Evolutionary conservation across 2,329 filamentous ascomycete species (phyloP), one percentile per base, ranked within the genome.

Genomic region (Cladosporium cucumerinum): DNA sequence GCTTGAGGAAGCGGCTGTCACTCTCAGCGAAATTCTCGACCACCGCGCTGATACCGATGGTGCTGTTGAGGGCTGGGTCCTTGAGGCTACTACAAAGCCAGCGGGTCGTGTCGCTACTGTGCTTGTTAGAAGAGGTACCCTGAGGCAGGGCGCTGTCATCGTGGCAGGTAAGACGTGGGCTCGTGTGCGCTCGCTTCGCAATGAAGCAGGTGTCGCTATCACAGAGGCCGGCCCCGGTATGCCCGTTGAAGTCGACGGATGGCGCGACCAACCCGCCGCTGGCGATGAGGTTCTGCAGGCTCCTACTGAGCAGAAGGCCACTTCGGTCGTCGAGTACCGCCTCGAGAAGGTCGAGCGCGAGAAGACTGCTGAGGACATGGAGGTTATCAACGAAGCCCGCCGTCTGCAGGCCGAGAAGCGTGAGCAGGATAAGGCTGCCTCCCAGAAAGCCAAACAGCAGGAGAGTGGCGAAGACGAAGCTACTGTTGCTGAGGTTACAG

Each of bases 161-260:
- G 92, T 96, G 11, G 95, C 95, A 1, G 96, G 95, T 26, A 88
- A 86, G 49, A 92, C 93, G 0, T 97, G 92, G 89, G 89, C 93
- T 54, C 89, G 89, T 69, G 88, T 99, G n/a, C 88, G 93, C 32
- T 86, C 86, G 36, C 82, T 99, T 25, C 87, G 88, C 28, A 96
- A 97, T 74, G 94, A 98, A 80, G 89, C 89, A 5, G 94, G 95
- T 23, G 79, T 84, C 1, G 82, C 88, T 14, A 80, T 98, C 18
- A 71, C 81, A 0, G 88, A 92, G 76, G 93, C 92, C 16, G 87
- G 88, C 0, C 96, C 95, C 0, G 95, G 95, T 39, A 95, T 89
- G 30, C 93, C 96, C 0, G 91, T 97, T 3, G 92, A 98, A 77
- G 87, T 99, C 23, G 87, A 97, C 67, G 95, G 95, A n/a, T 99